These are phyloP conservation scores for Centella asiatica DNA, from an alignment of 129 eudicot species.

Conservation along the genomic window DNA sequence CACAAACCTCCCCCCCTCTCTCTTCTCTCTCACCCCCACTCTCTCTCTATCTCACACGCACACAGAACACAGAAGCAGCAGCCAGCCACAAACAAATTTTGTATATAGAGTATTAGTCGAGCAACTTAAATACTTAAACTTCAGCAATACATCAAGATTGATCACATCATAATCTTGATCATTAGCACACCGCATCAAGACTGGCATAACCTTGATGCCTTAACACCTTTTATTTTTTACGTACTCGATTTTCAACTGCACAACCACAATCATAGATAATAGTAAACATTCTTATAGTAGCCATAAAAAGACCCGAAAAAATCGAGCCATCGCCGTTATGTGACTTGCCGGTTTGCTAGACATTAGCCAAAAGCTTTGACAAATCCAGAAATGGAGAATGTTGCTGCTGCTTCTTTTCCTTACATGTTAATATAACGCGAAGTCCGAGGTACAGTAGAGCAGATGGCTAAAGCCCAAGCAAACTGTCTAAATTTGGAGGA, in stretches of 20 bases:
- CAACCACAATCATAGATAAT: too few relatives aligned
- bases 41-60: too few relatives aligned
- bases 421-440: neutral
- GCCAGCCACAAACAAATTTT: too few relatives aligned
- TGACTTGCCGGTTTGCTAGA: conserved; percentile 78
- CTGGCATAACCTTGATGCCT: too few relatives aligned
- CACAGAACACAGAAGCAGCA: too few relatives aligned
- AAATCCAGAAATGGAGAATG: neutral
- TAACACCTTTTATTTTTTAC: neutral
- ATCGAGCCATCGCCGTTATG: conserved; percentile 45
- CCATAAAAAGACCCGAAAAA: conserved; percentile 28
- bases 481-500: conserved; percentile 26
- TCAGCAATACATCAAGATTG: neutral
- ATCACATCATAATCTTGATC: neutral
- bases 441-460: neutral
- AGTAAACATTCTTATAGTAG: neutral
- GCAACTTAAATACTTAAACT: too few relatives aligned
- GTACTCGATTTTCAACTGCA: neutral
- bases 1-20: too few relatives aligned
- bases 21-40: too few relatives aligned
- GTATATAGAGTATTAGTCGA: too few relatives aligned
- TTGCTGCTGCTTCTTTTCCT: neutral
- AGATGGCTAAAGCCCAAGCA: conserved; percentile 20
- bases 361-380: conserved; percentile 6
- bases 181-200: neutral